Evolutionary conservation across 2,329 filamentous ascomycete species (phyloP).

Genomic region (Colletotrichum liriopes): DNA sequence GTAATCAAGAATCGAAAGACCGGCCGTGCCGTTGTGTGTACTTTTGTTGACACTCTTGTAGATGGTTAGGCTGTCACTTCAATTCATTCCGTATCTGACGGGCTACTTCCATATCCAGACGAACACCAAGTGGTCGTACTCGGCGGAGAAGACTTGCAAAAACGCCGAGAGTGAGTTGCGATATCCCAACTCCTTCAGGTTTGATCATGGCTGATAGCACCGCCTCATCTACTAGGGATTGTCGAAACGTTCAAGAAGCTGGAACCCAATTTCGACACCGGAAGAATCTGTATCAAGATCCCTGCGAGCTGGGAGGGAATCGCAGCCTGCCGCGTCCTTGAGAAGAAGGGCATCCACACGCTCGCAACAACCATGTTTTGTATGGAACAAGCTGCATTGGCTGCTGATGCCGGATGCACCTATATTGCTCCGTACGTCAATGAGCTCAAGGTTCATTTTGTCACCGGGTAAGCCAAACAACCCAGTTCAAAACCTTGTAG

Average conservation of each 20-base stretch:
- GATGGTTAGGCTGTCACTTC: constrained; percentile 70
- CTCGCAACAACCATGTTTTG: constrained; percentile 76
- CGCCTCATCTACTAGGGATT: constrained; percentile 60
- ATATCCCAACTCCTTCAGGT: not conserved
- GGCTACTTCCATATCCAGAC: constrained; percentile 73
- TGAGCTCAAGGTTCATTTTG: constrained; percentile 75
- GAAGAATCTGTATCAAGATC: constrained; percentile 75
- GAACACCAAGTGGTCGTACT: constrained; percentile 70
- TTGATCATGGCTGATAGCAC: not conserved
- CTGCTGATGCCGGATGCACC: constrained; percentile 70
- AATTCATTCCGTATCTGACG: constrained; percentile 64
- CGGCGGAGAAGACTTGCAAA: constrained; percentile 62
- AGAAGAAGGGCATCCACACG: constrained; percentile 69
- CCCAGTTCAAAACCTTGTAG: not conserved
- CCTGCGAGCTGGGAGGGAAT: constrained; percentile 76
- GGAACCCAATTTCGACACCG: constrained; percentile 59
- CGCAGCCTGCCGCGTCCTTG: constrained; percentile 69
- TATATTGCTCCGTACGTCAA: constrained; percentile 79
- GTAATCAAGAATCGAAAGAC: constrained; percentile 49
- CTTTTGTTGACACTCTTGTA: constrained; percentile 46
- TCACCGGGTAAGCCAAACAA: constrained; percentile 57
- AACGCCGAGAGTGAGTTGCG: constrained; percentile 64
- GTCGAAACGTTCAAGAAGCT: constrained; percentile 62
- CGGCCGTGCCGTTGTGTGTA: not conserved
- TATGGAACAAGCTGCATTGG: constrained; percentile 72